phyloP scores from a whole-genome alignment of 495 filamentous ascomycete species.

The Xylaria cubensis region DNA sequence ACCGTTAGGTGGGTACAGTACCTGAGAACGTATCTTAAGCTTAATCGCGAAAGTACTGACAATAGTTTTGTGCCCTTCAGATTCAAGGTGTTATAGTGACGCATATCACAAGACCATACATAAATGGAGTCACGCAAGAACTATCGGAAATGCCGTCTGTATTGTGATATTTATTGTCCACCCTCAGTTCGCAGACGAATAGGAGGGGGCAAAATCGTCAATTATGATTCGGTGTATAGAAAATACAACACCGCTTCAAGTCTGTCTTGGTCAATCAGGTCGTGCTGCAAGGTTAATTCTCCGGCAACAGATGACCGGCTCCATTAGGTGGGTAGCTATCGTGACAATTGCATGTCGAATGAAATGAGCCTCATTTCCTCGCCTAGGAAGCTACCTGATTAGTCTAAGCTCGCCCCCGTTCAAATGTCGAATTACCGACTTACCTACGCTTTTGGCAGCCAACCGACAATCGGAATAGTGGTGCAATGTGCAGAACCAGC shows the following conservation, averaged over 20 bases:
- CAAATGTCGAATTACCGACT: conserved; percentile 12
- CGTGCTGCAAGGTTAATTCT: not conserved
- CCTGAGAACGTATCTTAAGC: not conserved
- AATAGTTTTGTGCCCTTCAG: not conserved
- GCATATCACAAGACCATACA: not conserved
- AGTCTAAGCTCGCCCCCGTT: conserved; percentile 8
- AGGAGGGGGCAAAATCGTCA: not conserved
- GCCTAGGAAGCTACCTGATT: conserved; percentile 24
- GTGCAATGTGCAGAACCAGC: not conserved
- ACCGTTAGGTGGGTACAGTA: not conserved
- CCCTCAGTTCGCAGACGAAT: not conserved
- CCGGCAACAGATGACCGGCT: not conserved
- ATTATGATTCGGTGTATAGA: not conserved
- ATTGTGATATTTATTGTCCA: not conserved
- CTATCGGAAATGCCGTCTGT: not conserved
- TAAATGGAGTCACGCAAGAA: not conserved
- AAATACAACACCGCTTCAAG: not conserved
- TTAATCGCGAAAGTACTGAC: not conserved
- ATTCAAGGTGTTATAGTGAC: not conserved
- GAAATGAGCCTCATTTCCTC: conserved; percentile 31
- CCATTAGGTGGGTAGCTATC: conserved; percentile 1
- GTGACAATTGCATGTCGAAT: conserved; percentile 5
- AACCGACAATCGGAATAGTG: not conserved
- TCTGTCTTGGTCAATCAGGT: not conserved
- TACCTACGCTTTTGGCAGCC: not conserved